Evolutionary conservation across 2,329 filamentous ascomycete genomes (phyloP), one percentile per base, ranked within the genome.

Genomic region (Colletotrichum gloeosporioides): DNA sequence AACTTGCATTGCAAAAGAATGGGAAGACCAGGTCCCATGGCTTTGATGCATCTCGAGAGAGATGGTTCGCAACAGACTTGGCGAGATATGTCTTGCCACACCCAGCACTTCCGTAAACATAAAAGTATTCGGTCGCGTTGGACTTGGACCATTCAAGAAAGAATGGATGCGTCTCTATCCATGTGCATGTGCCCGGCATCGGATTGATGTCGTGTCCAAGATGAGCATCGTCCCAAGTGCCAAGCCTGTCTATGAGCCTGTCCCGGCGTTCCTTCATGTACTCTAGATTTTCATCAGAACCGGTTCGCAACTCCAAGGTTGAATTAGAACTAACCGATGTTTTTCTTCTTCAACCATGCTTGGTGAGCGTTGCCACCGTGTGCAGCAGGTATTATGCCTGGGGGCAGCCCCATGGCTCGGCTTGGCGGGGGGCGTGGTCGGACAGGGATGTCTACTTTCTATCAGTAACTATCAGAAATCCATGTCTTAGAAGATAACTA

Each of bases 1-100:
- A 32, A 15, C 34, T 59, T 4, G 64, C 68, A 34, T 76, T 75
- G 69, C 80, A 81, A 65, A 79, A 80, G 59, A 78, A 81, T 2
- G 76, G 65, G 29, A 81, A 29, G 3, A 80, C 78, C 3, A 79
- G 55, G 13, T 61, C 61, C 15, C 79, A 77, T 3, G 57, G 53
- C 15, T 29, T 16, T 13, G 75, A 62, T 7, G 73, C 57, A 4
- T 71, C 66, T 6, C 53, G 64, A 13, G 63, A 57, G 16, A 81
- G 71, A 61, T 80, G 76, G 12, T 77, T 73, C 7, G 69, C 67
- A 27, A 81, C 63, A 3, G 78, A 77, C 31, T 78, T 79, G 49
- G 80, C 80, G 13, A 80, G 53, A 12, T 80, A 73, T 4, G 80
- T 78, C 65, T 81, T 81, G 4, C 80, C 80, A 16, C 69, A 72